A percentile compares a stretch with the other conserved stretches of the same genome.
Conservation (phyloP, 768 basidiomycete species). For the Cystofilobasidium macerans region DNA sequence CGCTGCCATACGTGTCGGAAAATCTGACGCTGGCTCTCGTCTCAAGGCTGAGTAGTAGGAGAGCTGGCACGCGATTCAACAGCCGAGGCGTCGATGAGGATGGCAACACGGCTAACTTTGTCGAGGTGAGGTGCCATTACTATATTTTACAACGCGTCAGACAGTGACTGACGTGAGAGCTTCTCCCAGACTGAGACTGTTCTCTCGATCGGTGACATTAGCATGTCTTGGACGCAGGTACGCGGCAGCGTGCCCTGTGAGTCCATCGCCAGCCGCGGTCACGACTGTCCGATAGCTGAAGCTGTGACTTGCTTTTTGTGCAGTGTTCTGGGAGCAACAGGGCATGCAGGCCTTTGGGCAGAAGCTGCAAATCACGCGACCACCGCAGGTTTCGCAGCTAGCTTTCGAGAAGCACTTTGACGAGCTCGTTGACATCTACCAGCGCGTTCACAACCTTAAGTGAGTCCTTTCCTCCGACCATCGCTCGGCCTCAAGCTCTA, state of each 20-base stretch:
- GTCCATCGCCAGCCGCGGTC: conserved; percentile 36
- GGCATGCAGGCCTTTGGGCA: conserved; percentile 89
- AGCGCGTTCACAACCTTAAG: conserved; percentile 74
- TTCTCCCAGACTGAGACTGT: conserved; percentile 74
- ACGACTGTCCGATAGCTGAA: conserved; percentile 2
- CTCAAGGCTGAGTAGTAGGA: conserved; percentile 80
- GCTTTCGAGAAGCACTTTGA: conserved; percentile 92
- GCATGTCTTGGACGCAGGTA: conserved; percentile 84
- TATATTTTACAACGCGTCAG: background rate
- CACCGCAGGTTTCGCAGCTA: conserved; percentile 79
- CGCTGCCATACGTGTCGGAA: conserved; percentile 61
- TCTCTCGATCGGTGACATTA: conserved; percentile 73
- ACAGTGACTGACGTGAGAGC: conserved; percentile 5
- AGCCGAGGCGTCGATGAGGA: conserved; percentile 86
- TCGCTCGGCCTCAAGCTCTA: background rate
- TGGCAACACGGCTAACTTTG: conserved; percentile 74
- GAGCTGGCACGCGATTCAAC: conserved; percentile 95
- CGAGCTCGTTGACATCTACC: conserved; percentile 76
- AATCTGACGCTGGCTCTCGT: conserved; percentile 67
- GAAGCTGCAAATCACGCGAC: conserved; percentile 73
- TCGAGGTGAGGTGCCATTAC: conserved; percentile 55
- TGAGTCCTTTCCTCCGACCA: background rate
- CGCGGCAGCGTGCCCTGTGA: conserved; percentile 88
- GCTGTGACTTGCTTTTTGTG: background rate
- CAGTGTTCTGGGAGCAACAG: conserved; percentile 99